These are phyloP conservation scores for Thuidium tamariscinum DNA, from an alignment of 225 moss, liverwort and hornwort genomes.

Conservation along the genomic window DNA sequence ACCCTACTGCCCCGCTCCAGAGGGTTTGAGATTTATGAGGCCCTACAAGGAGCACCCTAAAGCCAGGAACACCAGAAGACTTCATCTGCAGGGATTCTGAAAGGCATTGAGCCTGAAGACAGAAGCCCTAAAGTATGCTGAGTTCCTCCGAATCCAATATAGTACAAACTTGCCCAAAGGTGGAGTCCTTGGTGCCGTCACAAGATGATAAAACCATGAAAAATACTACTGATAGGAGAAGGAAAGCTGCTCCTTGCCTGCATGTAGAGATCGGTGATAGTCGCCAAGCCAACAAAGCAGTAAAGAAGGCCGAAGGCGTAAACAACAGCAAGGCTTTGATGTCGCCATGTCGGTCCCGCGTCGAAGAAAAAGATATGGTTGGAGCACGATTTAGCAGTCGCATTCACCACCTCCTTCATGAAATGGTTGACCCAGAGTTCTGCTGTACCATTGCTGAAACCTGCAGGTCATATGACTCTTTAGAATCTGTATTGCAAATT, in stretches of 20 bases:
- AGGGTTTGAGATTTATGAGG: not conserved
- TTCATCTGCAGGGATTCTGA: not conserved
- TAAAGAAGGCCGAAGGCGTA: slow-evolving; percentile 61
- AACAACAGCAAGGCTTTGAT: slow-evolving; percentile 49
- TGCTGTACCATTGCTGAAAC: slow-evolving; percentile 19
- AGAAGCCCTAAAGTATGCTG: not conserved
- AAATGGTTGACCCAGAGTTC: not conserved
- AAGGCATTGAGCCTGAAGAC: not conserved
- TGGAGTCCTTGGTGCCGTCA: not conserved
- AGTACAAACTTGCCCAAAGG: not conserved
- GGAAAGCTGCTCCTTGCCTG: slow-evolving; percentile 3
- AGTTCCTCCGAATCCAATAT: not conserved
- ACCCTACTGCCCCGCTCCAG: not conserved
- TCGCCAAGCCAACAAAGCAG: slow-evolving; percentile 77
- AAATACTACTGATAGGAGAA: not conserved
- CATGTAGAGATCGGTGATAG: slow-evolving; percentile 70
- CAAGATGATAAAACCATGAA: not conserved
- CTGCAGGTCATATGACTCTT: not conserved
- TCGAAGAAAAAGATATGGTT: slow-evolving; percentile 40
- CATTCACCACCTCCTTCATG: slow-evolving; percentile 16
- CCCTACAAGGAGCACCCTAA: not conserved
- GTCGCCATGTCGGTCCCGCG: slow-evolving; percentile 60
- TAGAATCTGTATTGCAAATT: not conserved
- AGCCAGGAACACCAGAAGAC: not conserved
- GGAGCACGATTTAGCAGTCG: slow-evolving; percentile 41